A percentile compares a stretch with the other conserved stretches of the same genome.
These are phyloP conservation scores for Chimonanthus salicifolius DNA, from an alignment of 164 flowering plant genomes.

Conservation along the genomic window DNA sequence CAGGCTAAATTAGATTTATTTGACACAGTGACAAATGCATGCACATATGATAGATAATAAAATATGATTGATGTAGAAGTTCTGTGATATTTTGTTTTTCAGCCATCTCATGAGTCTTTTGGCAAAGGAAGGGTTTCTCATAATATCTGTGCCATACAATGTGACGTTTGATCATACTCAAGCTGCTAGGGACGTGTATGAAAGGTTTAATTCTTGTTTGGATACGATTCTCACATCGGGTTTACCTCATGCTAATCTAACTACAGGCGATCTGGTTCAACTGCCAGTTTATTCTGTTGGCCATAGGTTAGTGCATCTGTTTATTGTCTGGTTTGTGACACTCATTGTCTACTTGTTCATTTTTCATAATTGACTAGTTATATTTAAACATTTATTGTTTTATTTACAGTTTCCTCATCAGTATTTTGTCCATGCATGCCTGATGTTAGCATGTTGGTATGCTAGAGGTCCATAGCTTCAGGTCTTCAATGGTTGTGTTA, in stretches of 20 bases:
- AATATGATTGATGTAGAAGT: no score
- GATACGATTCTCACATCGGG: constrained; percentile 52
- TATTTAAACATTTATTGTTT: background rate
- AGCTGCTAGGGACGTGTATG: constrained; percentile 66
- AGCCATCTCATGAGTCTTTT: constrained; percentile 69
- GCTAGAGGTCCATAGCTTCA: background rate
- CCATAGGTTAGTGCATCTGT: constrained; percentile 53
- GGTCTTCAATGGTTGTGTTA: background rate
- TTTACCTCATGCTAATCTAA: constrained; percentile 47
- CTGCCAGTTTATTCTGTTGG: constrained; percentile 94
- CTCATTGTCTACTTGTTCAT: background rate
- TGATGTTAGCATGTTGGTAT: background rate
- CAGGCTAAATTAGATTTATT: no score
- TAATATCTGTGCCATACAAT: constrained; percentile 80
- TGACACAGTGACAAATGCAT: no score
- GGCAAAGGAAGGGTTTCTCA: constrained; percentile 81
- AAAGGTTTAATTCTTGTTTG: constrained; percentile 65
- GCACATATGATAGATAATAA: no score
- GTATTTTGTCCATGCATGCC: background rate
- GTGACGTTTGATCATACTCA: constrained; percentile 89
- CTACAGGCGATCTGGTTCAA: constrained; percentile 35
- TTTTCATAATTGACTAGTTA: background rate
- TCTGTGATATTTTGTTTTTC: constrained; percentile 14
- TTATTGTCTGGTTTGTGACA: background rate
- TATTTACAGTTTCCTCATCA: background rate